Percentiles rank a stretch among this genome's conserved stretches.
Conservation (phyloP, 305 asterid species). For the Lippia alba region DNA sequence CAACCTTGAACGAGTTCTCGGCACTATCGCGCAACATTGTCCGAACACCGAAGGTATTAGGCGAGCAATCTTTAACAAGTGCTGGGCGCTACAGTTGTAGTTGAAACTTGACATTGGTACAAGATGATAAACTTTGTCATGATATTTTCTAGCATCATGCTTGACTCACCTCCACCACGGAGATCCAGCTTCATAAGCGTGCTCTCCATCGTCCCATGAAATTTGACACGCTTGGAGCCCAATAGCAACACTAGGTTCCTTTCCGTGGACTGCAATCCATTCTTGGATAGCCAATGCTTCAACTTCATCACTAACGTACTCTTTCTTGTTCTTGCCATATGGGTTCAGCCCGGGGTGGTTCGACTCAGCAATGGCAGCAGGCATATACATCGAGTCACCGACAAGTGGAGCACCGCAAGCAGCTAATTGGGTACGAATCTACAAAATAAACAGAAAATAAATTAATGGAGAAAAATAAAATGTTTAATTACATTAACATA, state of each 20-base stretch:
- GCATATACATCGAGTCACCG: constrained; percentile 90
- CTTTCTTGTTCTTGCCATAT: constrained; percentile 55
- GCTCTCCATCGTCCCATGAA: constrained; percentile 80
- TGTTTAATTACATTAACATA: too few relatives aligned
- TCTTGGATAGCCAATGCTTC: constrained; percentile 57
- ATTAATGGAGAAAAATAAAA: too few relatives aligned
- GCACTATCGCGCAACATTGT: too few relatives aligned
- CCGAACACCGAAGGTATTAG: too few relatives aligned
- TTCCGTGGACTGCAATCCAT: constrained; percentile 81
- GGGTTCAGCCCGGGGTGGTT: constrained; percentile 65
- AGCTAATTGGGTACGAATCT: constrained; percentile 88
- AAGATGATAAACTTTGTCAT: too few relatives aligned
- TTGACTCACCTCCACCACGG: constrained; percentile 82
- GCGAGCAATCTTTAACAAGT: too few relatives aligned
- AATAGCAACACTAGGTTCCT: constrained; percentile 74
- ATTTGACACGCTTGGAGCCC: constrained; percentile 86
- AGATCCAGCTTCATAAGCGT: constrained; percentile 68
- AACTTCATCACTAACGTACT: constrained; percentile 46
- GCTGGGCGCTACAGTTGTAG: too few relatives aligned
- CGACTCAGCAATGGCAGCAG: constrained; percentile 76
- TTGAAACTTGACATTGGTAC: too few relatives aligned
- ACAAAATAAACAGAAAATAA: constrained; percentile 19
- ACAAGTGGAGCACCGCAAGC: constrained; percentile 82
- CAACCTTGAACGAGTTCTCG: too few relatives aligned
- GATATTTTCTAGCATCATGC: constrained; percentile 3